Conservation (phyloP, 306 rosid genomes). For the Glycine latifolia region DNA sequence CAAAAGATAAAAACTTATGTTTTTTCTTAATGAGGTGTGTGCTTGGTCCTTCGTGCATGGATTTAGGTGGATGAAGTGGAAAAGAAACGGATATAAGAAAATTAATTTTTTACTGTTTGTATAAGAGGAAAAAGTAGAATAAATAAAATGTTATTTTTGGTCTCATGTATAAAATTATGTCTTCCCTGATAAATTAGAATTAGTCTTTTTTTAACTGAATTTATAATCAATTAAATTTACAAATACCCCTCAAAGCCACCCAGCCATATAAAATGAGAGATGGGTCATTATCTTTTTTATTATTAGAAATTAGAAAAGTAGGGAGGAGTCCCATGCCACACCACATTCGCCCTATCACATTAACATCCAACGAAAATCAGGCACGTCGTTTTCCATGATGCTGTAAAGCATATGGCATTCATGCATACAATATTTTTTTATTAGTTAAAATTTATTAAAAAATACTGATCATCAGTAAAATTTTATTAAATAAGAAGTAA, state of each 20-base stretch:
- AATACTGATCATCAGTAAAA: not conserved
- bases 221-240: not conserved
- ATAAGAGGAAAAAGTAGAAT: no score
- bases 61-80: no score
- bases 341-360: not conserved
- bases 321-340: not conserved
- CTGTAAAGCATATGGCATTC: slow-evolving; percentile 50
- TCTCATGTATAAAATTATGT: no score
- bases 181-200: not conserved
- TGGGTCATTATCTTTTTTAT: not conserved
- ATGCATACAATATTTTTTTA: no score
- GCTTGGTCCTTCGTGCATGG: no score
- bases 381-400: slow-evolving; percentile 50
- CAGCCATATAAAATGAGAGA: not conserved
- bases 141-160: not conserved
- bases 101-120: no score
- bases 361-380: slow-evolving; percentile 38
- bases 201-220: not conserved
- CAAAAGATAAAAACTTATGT: no score
- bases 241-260: not conserved
- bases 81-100: no score
- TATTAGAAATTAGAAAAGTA: not conserved
- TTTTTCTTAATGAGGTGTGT: no score
- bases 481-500: not conserved
- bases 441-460: not conserved